Base-by-base conservation (phyloP, 805 yeast species). In the Metschnikowia baotianmanensis region DNA sequence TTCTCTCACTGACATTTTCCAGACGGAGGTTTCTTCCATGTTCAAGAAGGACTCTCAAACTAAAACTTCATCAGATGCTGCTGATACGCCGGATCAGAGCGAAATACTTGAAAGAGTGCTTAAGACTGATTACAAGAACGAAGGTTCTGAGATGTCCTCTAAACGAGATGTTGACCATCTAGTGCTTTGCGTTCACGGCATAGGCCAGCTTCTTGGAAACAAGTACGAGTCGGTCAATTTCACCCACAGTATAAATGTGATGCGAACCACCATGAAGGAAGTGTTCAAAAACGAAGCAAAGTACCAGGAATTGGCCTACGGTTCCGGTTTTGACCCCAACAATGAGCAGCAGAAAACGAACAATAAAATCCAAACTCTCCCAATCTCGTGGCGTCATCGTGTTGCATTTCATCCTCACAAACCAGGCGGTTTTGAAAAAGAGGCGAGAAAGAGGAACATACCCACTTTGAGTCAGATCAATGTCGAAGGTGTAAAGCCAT, bases 171-270 rank as follows among this genome's bases (percentile, higher is more conserved):
- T 80, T 21, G 78, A 81, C 25, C 87, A 82, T 55, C 65, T 91
- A 47, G 78, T 90, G 1, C 67, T 91, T n/a, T 88, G 96, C 56
- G 77, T 91, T 21, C 99, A 91, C 65, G 99, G 99, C 0, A 86
- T 91, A 45, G 99, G 98, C 2, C 99, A 91, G 62, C 77, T 82
- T 13, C 66, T 93, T 37, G 95, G 96, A 1, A 71, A 80, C 33
- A 78, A 78, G 53, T 80, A 83, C 55, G 90, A 89, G 51, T 80
- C 83, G 37, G 83, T 91, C 19, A 87, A 87, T 61, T 93, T 91
- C 65, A 81, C 88, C 7, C 96, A 89, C 57, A 89, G 89, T 26
- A 77, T 88, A 24, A 86, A 84, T 52, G 71, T 75, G 23, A 60
- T 90, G 47, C 64, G 89, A 44, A 65, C 71, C 38, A 74, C 80